A percentile compares a stretch with the other conserved stretches of the same genome.
phyloP scores from a whole-genome alignment of 2,329 filamentous ascomycete genomes.

The Teratosphaeria viscida region DNA sequence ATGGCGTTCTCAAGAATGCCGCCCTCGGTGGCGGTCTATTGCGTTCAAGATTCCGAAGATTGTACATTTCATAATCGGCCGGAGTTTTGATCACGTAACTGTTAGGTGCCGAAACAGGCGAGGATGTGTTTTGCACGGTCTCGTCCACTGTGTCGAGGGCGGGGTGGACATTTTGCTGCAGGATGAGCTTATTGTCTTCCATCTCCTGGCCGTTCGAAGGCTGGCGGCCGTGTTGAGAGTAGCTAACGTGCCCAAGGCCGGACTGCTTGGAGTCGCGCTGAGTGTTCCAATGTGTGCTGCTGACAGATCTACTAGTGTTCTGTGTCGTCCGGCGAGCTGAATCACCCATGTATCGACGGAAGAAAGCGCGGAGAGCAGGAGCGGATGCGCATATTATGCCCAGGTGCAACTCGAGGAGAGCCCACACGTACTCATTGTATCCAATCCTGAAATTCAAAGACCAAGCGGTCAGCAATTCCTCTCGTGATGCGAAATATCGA shows the following conservation, averaged over 20 bases:
- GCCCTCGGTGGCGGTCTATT: conserved; percentile 2
- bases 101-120: neutral
- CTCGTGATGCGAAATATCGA: neutral
- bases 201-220: neutral
- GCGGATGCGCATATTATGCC: conserved; percentile 20
- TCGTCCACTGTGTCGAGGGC: neutral
- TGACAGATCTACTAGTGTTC: neutral
- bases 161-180: neutral
- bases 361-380: conserved; percentile 20
- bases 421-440: conserved; percentile 18
- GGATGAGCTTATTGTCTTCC: conserved; percentile 1
- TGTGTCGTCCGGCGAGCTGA: conserved; percentile 1
- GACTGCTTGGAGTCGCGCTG: neutral
- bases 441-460: conserved; percentile 10
- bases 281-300: neutral
- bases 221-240: neutral
- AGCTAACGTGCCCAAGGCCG: neutral
- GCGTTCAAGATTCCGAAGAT: conserved; percentile 2
- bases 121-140: neutral
- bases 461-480: neutral
- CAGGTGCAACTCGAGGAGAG: conserved; percentile 18
- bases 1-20: neutral
- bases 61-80: conserved; percentile 2
- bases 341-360: conserved; percentile 15
- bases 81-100: conserved; percentile 1